A percentile compares a stretch with the other conserved stretches of the same genome.
Evolutionary conservation across 139 green algal species (phyloP).

Genomic region (Picochlorum sp.): DNA sequence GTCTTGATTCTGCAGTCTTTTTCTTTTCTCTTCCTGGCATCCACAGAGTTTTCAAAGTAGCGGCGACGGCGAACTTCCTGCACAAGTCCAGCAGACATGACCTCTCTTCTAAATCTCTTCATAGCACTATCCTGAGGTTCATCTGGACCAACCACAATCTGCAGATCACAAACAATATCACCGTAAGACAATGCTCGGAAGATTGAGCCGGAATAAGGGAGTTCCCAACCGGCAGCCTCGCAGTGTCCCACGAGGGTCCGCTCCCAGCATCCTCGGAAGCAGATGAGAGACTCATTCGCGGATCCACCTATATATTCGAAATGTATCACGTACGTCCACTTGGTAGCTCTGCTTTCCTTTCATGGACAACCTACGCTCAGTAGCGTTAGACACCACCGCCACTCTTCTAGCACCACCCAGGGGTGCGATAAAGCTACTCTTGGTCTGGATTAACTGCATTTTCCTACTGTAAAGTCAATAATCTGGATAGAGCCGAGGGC

Average conservation of each 20-base stretch:
- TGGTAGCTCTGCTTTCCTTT: slow-evolving; percentile 18
- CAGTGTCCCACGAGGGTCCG: too few species aligned
- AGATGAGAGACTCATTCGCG: too few species aligned
- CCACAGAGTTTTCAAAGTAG: slow-evolving; percentile 44
- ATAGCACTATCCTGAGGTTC: slow-evolving; percentile 32
- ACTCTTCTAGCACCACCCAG: background rate
- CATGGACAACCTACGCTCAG: slow-evolving; percentile 9
- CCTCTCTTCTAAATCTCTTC: slow-evolving; percentile 30
- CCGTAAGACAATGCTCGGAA: background rate
- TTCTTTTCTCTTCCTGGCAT: slow-evolving; percentile 42
- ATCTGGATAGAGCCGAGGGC: too few species aligned
- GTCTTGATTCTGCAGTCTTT: slow-evolving; percentile 27
- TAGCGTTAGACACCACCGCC: slow-evolving; percentile 11
- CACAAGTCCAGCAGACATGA: slow-evolving; percentile 26
- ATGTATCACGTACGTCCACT: slow-evolving; percentile 15
- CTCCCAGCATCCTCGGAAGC: too few species aligned
- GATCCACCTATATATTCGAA: background rate
- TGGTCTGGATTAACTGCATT: too few species aligned
- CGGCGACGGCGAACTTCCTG: slow-evolving; percentile 34
- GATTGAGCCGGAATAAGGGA: background rate
- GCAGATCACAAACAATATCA: slow-evolving; percentile 2
- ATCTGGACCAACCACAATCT: slow-evolving; percentile 29
- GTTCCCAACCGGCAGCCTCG: too few species aligned
- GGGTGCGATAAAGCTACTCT: background rate
- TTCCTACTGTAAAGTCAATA: too few species aligned